Evolutionary conservation across 108 stramenopile genomes (phyloP), one percentile per base, ranked within the genome.

Genomic region (Nitzschia sp.): DNA sequence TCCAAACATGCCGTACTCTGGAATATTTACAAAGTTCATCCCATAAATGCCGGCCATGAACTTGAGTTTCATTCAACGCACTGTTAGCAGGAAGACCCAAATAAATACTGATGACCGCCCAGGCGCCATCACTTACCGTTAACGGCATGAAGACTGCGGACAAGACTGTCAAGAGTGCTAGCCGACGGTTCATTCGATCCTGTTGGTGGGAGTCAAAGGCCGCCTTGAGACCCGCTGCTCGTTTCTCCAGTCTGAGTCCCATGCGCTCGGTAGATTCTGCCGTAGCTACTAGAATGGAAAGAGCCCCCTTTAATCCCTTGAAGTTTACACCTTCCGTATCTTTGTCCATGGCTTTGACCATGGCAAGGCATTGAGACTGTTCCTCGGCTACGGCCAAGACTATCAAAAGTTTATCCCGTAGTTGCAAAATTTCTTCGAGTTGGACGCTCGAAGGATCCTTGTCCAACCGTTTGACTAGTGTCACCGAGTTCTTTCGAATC

Each of bases 1-100:
- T 42, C 11, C 8, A 21, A 19, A n/a, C 18, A n/a, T 51, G 49
- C 11, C 49, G 11, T 51, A 56, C 48, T 80, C 82, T 27, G 82
- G 82, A 75, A 83, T 83, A 21, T 62, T 51, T n/a, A 60, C 68
- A 56, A 83, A 83, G 46, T 83, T 83, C 82, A 83, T 83, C 32
- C 82, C 82, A 67, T 72, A 81, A 29, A 81, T 73, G 24, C 82
- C 82, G 11, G 72, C 51, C 18, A 83, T 36, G 13, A 83, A 59
- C 49, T n/a, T n/a, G n/a, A n/a, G n/a, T n/a, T n/a, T n/a, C n/a
- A n/a, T n/a, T n/a, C n/a, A n/a, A n/a, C n/a, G n/a, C n/a, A n/a
- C n/a, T n/a, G n/a, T n/a, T n/a, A n/a, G n/a, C n/a, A n/a, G n/a
- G n/a, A n/a, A n/a, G n/a, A n/a, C n/a, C n/a, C n/a, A n/a, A n/a